These are phyloP conservation scores for Neonectria ditissima DNA, from an alignment of 2,329 filamentous ascomycete genomes.

Conservation along the genomic window DNA sequence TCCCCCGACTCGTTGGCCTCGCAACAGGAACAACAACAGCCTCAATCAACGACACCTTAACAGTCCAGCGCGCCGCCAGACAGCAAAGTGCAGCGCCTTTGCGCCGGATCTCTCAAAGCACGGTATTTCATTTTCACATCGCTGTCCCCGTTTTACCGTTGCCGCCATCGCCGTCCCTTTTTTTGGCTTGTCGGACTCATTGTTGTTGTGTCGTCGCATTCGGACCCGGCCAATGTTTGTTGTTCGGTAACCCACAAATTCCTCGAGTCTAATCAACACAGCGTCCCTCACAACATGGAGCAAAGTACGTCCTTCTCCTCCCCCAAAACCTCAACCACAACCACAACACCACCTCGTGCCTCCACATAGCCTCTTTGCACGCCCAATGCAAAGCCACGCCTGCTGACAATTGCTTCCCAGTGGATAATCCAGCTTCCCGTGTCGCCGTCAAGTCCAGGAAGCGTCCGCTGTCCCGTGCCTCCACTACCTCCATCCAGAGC, in stretches of 20 bases:
- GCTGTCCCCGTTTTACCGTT: conserved; percentile 22
- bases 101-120: conserved; percentile 29
- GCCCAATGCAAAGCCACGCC: conserved; percentile 26
- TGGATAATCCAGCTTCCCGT: conserved; percentile 48
- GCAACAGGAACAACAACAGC: conserved; percentile 57
- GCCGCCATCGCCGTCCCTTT: conserved; percentile 28
- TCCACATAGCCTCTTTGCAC: conserved; percentile 11
- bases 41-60: conserved; percentile 43
- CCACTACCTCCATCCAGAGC: conserved; percentile 69
- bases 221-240: conserved; percentile 55
- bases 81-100: conserved; percentile 32
- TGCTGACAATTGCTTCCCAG: conserved; percentile 37
- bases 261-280: conserved; percentile 47
- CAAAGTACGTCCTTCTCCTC: conserved; percentile 49
- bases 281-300: conserved; percentile 49
- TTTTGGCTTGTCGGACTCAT: conserved; percentile 24
- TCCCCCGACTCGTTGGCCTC: conserved; percentile 55
- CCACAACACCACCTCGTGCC: conserved; percentile 27
- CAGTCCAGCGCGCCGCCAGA: conserved; percentile 45
- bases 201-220: conserved; percentile 47
- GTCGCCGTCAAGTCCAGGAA: conserved; percentile 57
- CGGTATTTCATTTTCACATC: conserved; percentile 19
- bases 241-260: conserved; percentile 50
- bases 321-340: conserved; percentile 22
- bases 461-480: conserved; percentile 66